A percentile compares a stretch with the other conserved stretches of the same genome.
Evolutionary conservation across 1,284 basidiomycete species (phyloP).

Genomic region (Pascua guehoae): DNA sequence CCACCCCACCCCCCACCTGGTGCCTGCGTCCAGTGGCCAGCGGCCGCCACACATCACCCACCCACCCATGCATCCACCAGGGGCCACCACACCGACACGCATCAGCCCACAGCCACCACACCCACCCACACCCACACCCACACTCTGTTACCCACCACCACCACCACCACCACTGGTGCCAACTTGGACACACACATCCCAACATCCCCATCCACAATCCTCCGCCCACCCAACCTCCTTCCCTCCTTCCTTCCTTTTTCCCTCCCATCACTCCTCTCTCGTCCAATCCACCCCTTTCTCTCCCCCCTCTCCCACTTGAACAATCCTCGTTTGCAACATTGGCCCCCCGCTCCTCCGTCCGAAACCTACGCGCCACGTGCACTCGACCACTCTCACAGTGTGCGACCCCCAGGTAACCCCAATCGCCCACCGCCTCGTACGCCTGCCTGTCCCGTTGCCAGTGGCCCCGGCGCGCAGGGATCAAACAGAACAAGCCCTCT

Average conservation of each 20-base stretch:
- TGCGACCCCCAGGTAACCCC: too few species aligned
- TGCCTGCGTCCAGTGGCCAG: background rate
- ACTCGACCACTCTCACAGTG: too few species aligned
- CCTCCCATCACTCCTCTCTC: background rate
- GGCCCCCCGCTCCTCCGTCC: background rate
- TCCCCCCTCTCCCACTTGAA: background rate
- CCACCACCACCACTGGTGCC: slow-evolving; percentile 1
- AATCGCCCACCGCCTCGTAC: too few species aligned
- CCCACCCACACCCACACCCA: background rate
- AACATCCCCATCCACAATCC: background rate
- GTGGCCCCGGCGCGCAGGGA: too few species aligned
- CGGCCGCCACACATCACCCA: background rate
- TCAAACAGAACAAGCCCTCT: too few species aligned
- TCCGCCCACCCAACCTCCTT: background rate
- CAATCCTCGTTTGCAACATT: background rate
- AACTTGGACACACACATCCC: background rate
- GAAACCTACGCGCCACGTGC: too few species aligned
- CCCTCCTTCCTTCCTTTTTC: background rate
- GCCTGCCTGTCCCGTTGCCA: too few species aligned
- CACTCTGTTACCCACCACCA: slow-evolving; percentile 1
- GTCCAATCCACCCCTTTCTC: background rate
- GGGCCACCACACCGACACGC: background rate
- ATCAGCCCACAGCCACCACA: background rate
- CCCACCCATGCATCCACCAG: background rate
- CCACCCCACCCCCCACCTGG: too few species aligned